Evolutionary conservation across 768 basidiomycete species (phyloP).

Genomic region (Leccinum subgranulosum): DNA sequence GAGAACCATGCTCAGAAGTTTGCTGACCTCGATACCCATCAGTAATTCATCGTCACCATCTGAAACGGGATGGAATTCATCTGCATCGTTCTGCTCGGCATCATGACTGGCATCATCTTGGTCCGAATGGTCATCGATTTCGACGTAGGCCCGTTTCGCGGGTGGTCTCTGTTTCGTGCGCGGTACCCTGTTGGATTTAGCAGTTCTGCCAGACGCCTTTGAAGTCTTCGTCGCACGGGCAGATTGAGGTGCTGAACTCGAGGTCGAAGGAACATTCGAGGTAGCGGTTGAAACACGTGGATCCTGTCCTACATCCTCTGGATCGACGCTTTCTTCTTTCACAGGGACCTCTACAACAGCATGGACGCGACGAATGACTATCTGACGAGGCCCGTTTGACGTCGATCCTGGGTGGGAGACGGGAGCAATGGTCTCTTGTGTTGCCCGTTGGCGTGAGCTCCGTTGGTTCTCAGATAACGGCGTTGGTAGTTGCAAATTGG

Average conservation of each 20-base stretch:
- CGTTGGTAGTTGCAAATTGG: constrained; percentile 25
- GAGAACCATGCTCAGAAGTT: constrained; percentile 1
- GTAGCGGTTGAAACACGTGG: constrained; percentile 8
- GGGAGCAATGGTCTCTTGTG: constrained; percentile 2
- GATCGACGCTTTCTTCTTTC: constrained; percentile 57
- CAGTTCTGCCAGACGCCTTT: constrained; percentile 4
- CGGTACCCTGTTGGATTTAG: neutral
- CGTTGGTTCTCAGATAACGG: constrained; percentile 31
- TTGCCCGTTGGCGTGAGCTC: constrained; percentile 19
- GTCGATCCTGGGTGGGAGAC: constrained; percentile 5
- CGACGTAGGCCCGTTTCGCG: constrained; percentile 27
- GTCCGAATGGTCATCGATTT: constrained; percentile 29
- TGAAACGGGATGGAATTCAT: constrained; percentile 19
- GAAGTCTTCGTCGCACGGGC: constrained; percentile 6
- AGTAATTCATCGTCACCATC: constrained; percentile 60
- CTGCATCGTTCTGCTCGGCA: constrained; percentile 10
- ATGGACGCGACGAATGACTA: constrained; percentile 60
- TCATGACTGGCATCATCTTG: constrained; percentile 20
- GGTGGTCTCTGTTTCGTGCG: constrained; percentile 19
- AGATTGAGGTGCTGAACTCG: constrained; percentile 9
- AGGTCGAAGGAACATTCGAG: constrained; percentile 12
- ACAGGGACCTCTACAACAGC: constrained; percentile 57
- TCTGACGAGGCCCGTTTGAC: constrained; percentile 17
- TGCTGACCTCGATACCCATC: constrained; percentile 55
- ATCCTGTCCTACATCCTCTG: constrained; percentile 25